A percentile compares a stretch with the other conserved stretches of the same genome.
Conservation (phyloP, 345 rosid genomes). For the Angophora floribunda region DNA sequence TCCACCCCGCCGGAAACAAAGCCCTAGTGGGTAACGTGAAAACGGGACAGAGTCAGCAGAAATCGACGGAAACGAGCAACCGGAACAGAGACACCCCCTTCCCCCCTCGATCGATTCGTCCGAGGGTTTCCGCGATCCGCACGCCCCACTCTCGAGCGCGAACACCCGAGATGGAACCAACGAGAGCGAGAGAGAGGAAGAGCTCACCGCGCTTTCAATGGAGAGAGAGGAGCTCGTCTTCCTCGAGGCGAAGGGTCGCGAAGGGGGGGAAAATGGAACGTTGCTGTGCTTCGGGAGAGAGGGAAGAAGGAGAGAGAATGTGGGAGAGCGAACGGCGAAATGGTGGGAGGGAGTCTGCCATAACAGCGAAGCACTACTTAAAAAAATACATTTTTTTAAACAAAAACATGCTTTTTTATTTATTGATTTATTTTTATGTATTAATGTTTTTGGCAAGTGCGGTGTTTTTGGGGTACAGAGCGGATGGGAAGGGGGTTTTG, state of each 20-base stretch:
- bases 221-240: neutral
- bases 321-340: neutral
- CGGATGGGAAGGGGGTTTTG: neutral
- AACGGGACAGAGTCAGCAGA: neutral
- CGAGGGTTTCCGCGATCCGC: neutral
- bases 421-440: neutral
- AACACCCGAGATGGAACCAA: too few relatives aligned
- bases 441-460: neutral
- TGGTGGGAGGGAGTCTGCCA: neutral
- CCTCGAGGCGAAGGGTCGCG: neutral
- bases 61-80: neutral
- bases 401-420: neutral
- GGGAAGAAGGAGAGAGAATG: neutral
- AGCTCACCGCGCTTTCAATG: neutral
- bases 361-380: neutral
- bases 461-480: neutral
- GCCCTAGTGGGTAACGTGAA: neutral
- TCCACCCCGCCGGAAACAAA: constrained; percentile 7
- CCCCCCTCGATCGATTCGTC: neutral
- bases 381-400: neutral
- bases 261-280: neutral
- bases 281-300: neutral
- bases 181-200: neutral
- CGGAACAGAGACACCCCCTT: neutral
- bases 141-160: neutral